phyloP scores from a whole-genome alignment of 1,284 basidiomycete genomes.

The Volvariella volvacea region DNA sequence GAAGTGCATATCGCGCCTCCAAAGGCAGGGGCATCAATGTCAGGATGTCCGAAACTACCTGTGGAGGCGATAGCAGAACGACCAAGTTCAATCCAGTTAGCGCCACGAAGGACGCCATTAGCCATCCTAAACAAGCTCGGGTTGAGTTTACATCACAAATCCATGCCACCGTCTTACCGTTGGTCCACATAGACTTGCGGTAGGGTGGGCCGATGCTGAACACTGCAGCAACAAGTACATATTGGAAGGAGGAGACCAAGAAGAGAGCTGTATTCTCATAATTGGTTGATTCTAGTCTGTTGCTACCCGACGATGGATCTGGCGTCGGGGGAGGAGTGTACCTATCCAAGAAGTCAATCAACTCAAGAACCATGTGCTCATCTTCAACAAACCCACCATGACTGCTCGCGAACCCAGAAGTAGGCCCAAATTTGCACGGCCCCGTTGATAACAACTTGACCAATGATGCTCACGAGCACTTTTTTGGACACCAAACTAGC shows the following conservation, averaged over 20 bases:
- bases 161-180: slow-evolving; percentile 50
- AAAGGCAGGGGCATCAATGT: slow-evolving; percentile 77
- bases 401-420: slow-evolving; percentile 80
- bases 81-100: slow-evolving; percentile 71
- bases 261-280: slow-evolving; percentile 94
- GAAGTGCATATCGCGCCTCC: slow-evolving; percentile 63
- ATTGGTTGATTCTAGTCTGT: slow-evolving; percentile 85
- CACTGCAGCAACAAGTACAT: slow-evolving; percentile 92
- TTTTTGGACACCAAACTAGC: slow-evolving; percentile 96
- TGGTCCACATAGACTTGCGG: slow-evolving; percentile 92
- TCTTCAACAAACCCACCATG: slow-evolving; percentile 51
- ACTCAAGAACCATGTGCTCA: not conserved
- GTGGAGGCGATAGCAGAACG: slow-evolving; percentile 68
- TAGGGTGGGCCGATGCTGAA: slow-evolving; percentile 99
- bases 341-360: slow-evolving; percentile 29
- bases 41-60: slow-evolving; percentile 57
- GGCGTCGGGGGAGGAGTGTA: slow-evolving; percentile 51
- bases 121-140: slow-evolving; percentile 46
- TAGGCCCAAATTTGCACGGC: slow-evolving; percentile 84
- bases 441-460: slow-evolving; percentile 88
- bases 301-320: slow-evolving; percentile 52
- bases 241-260: slow-evolving; percentile 96
- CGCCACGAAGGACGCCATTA: slow-evolving; percentile 67
- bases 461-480: slow-evolving; percentile 90
- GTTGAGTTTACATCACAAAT: not conserved